Evolutionary conservation across 345 rosid species (phyloP), one percentile per base, ranked within the genome.

Genomic region (Xanthoceras sorbifolium): DNA sequence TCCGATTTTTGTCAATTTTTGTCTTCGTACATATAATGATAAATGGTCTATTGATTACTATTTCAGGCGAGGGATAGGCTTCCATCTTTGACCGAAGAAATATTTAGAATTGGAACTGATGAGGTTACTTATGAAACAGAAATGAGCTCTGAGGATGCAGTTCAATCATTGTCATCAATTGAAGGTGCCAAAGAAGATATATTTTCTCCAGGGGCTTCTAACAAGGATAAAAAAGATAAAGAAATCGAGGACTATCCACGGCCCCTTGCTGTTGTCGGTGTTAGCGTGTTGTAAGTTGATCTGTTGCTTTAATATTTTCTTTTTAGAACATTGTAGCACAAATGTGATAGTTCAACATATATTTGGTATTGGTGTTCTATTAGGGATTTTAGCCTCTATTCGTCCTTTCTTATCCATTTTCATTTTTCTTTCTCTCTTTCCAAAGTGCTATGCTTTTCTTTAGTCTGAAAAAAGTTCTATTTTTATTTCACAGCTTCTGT

Each of bases 251-350:
- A 86, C 73, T 90, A 90, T 79, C 89, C 94, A 12, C 68, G 81
- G 11, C 94, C 94, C 5, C 81, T 87, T 54, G 87, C 90, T 42
- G 92, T 90, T 79, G 87, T 92, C 23, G 89, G 94, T 20, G 94
- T 86, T 76, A 92, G 94, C 52, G 94, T 90, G 64, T 84, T 88
- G 97, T 90, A 85, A 92, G 97, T 79, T 72, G 15, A 20, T 36
- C 25, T 22, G 54, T 60, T 32, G 26, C 32, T 72, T 29, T 55
- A 32, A 22, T 20, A 46, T 25, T 28, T 71, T 66, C 55, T 54
- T 34, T 48, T 46, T 10, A 5, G 31, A 66, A 48, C 29, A 4
- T 59, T 34, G 34, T 26, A 52, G n/a, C n/a, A 31, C 26, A 22
- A 31, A 7, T 44, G 29, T 28, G 20, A 20, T 62, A 29, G 64